Evolutionary conservation across 805 yeast genomes (phyloP).

Genomic region (Nakazawaea anatomiae): DNA sequence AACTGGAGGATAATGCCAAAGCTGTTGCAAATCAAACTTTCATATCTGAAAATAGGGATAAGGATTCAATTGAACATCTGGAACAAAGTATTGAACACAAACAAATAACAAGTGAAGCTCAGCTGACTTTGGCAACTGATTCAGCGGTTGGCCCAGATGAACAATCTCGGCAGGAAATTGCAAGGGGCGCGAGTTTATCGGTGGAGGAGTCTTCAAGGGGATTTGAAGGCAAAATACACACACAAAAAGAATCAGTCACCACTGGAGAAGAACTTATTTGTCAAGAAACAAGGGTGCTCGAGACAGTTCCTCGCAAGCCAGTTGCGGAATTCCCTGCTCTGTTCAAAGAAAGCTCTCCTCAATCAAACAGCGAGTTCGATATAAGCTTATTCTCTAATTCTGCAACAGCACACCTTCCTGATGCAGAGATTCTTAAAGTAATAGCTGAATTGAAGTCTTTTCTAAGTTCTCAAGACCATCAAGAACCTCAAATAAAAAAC

Average conservation of each 20-base stretch:
- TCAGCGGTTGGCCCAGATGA: background rate
- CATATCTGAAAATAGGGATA: background rate
- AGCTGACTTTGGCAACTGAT: too few relatives aligned
- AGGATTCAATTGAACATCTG: background rate
- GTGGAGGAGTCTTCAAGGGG: conserved; percentile 1
- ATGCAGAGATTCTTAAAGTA: background rate
- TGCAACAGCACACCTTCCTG: background rate
- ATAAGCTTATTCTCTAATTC: background rate
- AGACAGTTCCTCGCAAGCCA: background rate
- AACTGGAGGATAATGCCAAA: background rate
- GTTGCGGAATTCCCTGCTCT: background rate
- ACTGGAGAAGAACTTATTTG: background rate
- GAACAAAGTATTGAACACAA: too few relatives aligned
- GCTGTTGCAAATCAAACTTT: background rate
- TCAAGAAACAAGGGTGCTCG: background rate
- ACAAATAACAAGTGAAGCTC: too few relatives aligned
- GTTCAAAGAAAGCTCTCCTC: background rate
- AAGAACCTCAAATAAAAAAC: background rate
- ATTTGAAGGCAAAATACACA: background rate
- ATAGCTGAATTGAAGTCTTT: background rate
- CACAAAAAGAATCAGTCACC: background rate
- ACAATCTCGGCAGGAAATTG: background rate
- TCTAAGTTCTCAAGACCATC: background rate
- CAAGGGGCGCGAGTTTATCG: background rate
- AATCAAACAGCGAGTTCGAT: background rate